phyloP scores from a whole-genome alignment of 1,284 basidiomycete species.

The Coniophora puteana region DNA sequence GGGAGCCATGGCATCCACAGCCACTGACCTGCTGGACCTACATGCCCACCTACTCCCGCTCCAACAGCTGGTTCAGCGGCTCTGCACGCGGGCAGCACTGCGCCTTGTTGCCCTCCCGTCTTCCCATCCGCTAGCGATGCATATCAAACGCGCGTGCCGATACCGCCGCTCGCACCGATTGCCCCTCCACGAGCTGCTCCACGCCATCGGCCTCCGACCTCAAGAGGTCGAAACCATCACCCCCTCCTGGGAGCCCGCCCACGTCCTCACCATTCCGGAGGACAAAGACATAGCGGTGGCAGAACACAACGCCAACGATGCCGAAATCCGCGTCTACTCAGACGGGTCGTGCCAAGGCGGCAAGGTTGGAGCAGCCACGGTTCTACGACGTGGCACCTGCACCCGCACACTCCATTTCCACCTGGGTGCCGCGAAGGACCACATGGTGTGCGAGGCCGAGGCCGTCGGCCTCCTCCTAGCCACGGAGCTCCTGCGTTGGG shows the following conservation, averaged over 20 bases:
- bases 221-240: slow-evolving; percentile 8
- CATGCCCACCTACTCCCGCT: slow-evolving; percentile 20
- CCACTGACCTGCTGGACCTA: slow-evolving; percentile 16
- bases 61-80: slow-evolving; percentile 9
- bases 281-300: slow-evolving; percentile 7
- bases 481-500: not conserved
- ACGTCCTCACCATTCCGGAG: slow-evolving; percentile 1
- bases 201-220: slow-evolving; percentile 1
- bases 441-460: not conserved
- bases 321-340: slow-evolving; percentile 9
- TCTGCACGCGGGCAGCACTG: slow-evolving; percentile 9
- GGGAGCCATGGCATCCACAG: slow-evolving; percentile 17
- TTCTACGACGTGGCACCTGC: slow-evolving; percentile 2
- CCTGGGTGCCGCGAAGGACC: not conserved
- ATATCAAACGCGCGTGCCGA: not conserved
- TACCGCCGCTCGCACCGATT: slow-evolving; percentile 2
- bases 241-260: slow-evolving; percentile 2
- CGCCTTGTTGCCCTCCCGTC: slow-evolving; percentile 8
- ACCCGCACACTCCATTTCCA: too few species aligned
- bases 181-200: slow-evolving; percentile 10
- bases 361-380: slow-evolving; percentile 14
- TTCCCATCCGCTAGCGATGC: slow-evolving; percentile 7
- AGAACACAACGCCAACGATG: not conserved
- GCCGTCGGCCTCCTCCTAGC: slow-evolving; percentile 1
- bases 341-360: slow-evolving; percentile 16